Percentiles rank a stretch among this genome's conserved stretches.
phyloP scores from a whole-genome alignment of 176 grass and related monocot genomes.

The Eragrostis curvula region DNA sequence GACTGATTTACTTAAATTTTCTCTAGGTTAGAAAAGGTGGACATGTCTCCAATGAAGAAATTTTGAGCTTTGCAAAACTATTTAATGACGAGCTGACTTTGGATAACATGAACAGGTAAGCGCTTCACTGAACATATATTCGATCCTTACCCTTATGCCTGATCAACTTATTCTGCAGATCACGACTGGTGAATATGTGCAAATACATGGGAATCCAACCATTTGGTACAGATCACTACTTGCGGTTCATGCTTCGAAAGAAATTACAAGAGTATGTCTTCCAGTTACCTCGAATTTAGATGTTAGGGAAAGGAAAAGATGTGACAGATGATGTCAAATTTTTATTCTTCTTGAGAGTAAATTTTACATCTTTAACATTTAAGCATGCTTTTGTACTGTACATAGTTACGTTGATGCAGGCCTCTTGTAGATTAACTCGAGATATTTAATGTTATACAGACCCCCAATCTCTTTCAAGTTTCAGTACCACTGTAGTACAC shows the following conservation, averaged over 20 bases:
- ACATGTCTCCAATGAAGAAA: conserved; percentile 89
- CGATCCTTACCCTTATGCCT: conserved; percentile 26
- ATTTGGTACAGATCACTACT: conserved; percentile 92
- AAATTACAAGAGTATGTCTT: conserved; percentile 79
- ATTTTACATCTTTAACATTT: conserved; percentile 19
- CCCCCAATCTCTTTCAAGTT: not conserved
- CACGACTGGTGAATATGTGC: conserved; percentile 95
- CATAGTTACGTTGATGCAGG: not conserved
- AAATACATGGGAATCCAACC: conserved; percentile 98
- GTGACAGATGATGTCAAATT: not conserved
- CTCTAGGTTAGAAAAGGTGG: conserved; percentile 91
- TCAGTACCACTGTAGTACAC: not conserved
- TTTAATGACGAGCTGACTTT: conserved; percentile 98
- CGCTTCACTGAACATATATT: conserved; percentile 28
- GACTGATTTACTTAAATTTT: conserved; percentile 40
- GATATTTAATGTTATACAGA: not conserved
- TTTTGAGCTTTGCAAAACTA: conserved; percentile 93
- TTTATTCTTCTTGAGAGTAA: conserved; percentile 12
- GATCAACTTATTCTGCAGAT: conserved; percentile 53
- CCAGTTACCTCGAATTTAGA: conserved; percentile 15
- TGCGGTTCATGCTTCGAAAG: conserved; percentile 93
- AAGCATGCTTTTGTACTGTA: conserved; percentile 3
- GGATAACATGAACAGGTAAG: conserved; percentile 95
- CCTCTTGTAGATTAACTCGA: not conserved
- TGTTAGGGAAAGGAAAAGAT: conserved; percentile 28